A percentile compares a stretch with the other conserved stretches of the same genome.
Conservation (phyloP, 2,329 filamentous ascomycete species). For the Truncatella angustata region DNA sequence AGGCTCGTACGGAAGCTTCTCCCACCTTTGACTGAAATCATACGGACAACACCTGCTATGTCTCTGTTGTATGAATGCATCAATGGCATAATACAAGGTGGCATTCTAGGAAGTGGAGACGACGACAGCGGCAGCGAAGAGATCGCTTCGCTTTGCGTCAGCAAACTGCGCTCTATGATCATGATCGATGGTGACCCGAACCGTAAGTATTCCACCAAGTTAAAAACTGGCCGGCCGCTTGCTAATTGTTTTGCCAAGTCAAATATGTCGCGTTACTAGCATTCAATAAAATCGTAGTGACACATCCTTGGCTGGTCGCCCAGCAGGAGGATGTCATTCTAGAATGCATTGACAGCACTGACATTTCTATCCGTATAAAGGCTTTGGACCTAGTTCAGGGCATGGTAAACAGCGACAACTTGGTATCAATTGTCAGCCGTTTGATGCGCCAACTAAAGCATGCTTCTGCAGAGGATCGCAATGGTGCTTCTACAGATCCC, state of each 20-base stretch:
- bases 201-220: slow-evolving; percentile 52
- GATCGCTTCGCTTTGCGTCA: slow-evolving; percentile 87
- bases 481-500: slow-evolving; percentile 42
- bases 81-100: slow-evolving; percentile 95
- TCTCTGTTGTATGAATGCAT: slow-evolving; percentile 98
- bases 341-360: slow-evolving; percentile 91
- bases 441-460: slow-evolving; percentile 82
- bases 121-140: slow-evolving; percentile 82
- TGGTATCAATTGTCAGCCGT: slow-evolving; percentile 80
- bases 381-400: slow-evolving; percentile 88
- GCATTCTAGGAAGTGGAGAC: slow-evolving; percentile 81
- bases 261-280: slow-evolving; percentile 96
- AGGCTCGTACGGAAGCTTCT: slow-evolving; percentile 87
- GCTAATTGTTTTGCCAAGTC: slow-evolving; percentile 48
- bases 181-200: slow-evolving; percentile 93
- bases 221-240: background rate
- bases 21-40: slow-evolving; percentile 87
- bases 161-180: slow-evolving; percentile 90
- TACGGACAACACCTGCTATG: slow-evolving; percentile 94
- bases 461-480: slow-evolving; percentile 53
- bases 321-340: slow-evolving; percentile 95
- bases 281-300: slow-evolving; percentile 90
- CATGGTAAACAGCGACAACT: slow-evolving; percentile 87
- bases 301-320: slow-evolving; percentile 84
- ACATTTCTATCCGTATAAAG: slow-evolving; percentile 93